Conservation (phyloP, 2,329 filamentous ascomycete species). For the Cladosporium sp. region DNA sequence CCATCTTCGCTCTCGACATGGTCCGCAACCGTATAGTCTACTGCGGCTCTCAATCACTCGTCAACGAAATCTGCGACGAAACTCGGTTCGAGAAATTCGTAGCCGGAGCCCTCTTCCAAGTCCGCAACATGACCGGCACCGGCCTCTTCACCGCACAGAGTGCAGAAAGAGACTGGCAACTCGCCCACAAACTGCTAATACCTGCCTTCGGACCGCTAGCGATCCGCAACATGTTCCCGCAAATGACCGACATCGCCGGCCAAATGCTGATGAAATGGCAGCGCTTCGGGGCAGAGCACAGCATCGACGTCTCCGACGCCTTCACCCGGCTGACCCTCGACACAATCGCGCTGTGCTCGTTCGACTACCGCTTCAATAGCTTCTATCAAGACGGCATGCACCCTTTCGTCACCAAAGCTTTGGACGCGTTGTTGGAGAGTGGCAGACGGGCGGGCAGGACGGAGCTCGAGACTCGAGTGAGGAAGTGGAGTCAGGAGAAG, state of each 20-base stretch:
- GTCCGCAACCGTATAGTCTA: constrained; percentile 30
- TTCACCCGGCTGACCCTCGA: constrained; percentile 68
- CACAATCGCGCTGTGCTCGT: constrained; percentile 63
- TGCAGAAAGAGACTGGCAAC: constrained; percentile 37
- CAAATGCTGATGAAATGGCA: constrained; percentile 12
- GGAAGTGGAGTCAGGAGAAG: constrained; percentile 4
- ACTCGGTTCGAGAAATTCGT: constrained; percentile 55
- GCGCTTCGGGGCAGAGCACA: constrained; percentile 45
- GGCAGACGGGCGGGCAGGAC: neutral
- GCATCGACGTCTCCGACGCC: constrained; percentile 60
- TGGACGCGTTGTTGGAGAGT: neutral
- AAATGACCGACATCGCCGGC: constrained; percentile 17
- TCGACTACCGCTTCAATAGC: constrained; percentile 70
- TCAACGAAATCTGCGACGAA: constrained; percentile 38
- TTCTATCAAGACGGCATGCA: constrained; percentile 66
- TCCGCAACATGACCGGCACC: constrained; percentile 52
- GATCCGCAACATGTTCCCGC: constrained; percentile 42
- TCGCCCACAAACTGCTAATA: constrained; percentile 41
- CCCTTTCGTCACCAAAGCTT: constrained; percentile 53
- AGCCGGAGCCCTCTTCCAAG: constrained; percentile 47
- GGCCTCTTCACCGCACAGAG: constrained; percentile 40
- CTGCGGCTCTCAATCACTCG: constrained; percentile 23
- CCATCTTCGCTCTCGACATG: constrained; percentile 16
- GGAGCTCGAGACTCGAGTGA: neutral
- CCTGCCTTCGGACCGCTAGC: constrained; percentile 46